Percentiles rank a stretch among this genome's conserved stretches.
Evolutionary conservation across 345 rosid species (phyloP).

Genomic region (Erysimum cheiranthoides): DNA sequence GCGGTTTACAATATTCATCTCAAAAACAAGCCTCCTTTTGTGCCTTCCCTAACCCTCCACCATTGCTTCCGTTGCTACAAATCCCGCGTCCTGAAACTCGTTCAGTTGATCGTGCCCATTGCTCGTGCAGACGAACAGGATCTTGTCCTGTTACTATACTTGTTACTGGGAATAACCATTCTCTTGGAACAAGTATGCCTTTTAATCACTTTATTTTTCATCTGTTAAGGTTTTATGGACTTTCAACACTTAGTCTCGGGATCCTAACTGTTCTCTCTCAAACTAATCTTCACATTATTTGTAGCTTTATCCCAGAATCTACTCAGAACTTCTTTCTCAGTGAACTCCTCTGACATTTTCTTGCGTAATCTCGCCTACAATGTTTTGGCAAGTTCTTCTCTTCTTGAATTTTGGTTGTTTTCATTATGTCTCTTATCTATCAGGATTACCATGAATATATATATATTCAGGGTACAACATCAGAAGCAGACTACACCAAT

Average conservation of each 20-base stretch:
- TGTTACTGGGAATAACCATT: conserved; percentile 17
- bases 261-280: too few species aligned
- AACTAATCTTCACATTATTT: conserved; percentile 10
- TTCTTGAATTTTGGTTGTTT: background rate
- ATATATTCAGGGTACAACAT: conserved; percentile 64
- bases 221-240: too few species aligned
- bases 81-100: conserved; percentile 1
- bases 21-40: conserved; percentile 7
- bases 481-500: conserved; percentile 43
- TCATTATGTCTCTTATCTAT: background rate
- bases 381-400: conserved; percentile 53
- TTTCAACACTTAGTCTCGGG: too few species aligned
- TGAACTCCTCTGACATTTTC: conserved; percentile 48
- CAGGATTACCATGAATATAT: conserved; percentile 1
- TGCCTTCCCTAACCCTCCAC: conserved; percentile 19
- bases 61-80: background rate
- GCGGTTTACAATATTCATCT: conserved; percentile 56
- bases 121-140: conserved; percentile 11
- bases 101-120: background rate
- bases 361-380: conserved; percentile 49
- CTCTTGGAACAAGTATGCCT: conserved; percentile 9
- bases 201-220: background rate
- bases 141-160: conserved; percentile 16
- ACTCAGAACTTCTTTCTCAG: conserved; percentile 46
- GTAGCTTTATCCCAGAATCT: conserved; percentile 60